Evolutionary conservation across 1,284 basidiomycete species (phyloP).

Genomic region (Chiua sp.): DNA sequence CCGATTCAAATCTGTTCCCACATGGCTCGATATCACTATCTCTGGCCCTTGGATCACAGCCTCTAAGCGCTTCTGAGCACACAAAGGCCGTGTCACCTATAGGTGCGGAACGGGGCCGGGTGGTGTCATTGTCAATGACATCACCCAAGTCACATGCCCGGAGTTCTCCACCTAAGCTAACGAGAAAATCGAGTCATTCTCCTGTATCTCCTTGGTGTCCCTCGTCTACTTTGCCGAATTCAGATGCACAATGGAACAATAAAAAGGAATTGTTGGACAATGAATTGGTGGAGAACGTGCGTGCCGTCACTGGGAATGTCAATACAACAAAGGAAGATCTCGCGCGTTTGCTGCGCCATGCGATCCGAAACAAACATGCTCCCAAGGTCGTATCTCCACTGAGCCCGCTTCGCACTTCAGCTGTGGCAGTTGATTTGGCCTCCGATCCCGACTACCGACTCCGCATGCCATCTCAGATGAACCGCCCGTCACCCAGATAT

Average conservation of each 20-base stretch:
- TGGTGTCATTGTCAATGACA: conserved; percentile 21
- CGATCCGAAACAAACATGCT: conserved; percentile 29
- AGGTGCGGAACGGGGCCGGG: conserved; percentile 35
- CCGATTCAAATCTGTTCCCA: conserved; percentile 4
- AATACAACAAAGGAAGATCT: conserved; percentile 26
- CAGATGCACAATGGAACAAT: conserved; percentile 9
- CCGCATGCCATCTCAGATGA: conserved; percentile 29
- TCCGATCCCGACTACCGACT: conserved; percentile 19
- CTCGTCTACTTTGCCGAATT: conserved; percentile 4
- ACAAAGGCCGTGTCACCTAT: conserved; percentile 32
- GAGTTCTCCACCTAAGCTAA: background rate
- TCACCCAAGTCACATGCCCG: conserved; percentile 13
- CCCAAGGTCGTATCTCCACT: conserved; percentile 37
- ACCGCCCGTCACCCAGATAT: conserved; percentile 29
- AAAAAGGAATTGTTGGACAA: background rate
- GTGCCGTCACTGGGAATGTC: background rate
- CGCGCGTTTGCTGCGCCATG: conserved; percentile 30
- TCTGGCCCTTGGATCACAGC: conserved; percentile 34
- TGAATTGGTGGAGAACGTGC: conserved; percentile 3
- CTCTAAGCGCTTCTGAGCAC: conserved; percentile 25
- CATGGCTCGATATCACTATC: conserved; percentile 26
- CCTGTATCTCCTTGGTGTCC: conserved; percentile 10
- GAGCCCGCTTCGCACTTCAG: conserved; percentile 32
- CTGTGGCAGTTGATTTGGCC: conserved; percentile 16
- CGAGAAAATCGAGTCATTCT: conserved; percentile 1